Percentiles rank a stretch among this genome's conserved stretches.
Evolutionary conservation across 371 early-diverging fungal genomes (phyloP).

Genomic region (Batrachochytrium dendrobatidis): DNA sequence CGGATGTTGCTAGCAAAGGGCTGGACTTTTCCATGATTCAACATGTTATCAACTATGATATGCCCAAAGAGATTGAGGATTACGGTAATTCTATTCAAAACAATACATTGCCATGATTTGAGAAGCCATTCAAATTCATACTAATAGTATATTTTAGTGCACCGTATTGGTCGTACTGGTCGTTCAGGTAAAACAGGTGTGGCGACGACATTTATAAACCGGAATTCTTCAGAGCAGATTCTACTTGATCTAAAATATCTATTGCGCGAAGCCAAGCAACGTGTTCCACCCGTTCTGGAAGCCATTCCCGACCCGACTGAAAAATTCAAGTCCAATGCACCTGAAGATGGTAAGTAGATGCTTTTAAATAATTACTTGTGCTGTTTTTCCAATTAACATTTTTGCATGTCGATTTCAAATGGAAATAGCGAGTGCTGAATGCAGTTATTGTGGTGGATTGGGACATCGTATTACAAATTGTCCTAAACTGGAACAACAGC

Average conservation of each 20-base stretch:
- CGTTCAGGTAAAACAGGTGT: conserved; percentile 94
- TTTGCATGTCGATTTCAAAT: neutral
- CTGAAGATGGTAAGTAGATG: conserved; percentile 39
- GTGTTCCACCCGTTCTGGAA: conserved; percentile 80
- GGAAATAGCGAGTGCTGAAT: conserved; percentile 51
- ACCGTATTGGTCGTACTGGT: conserved; percentile 98
- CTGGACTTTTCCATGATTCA: conserved; percentile 89
- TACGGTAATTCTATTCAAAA: conserved; percentile 52
- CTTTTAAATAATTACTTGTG: neutral
- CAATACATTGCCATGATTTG: neutral
- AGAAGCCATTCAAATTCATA: neutral
- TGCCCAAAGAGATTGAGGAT: conserved; percentile 95
- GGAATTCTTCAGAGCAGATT: conserved; percentile 76
- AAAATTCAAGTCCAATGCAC: conserved; percentile 55
- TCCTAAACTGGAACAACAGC: conserved; percentile 21
- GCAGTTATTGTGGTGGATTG: conserved; percentile 90
- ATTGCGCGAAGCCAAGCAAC: conserved; percentile 86
- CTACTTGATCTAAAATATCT: conserved; percentile 88
- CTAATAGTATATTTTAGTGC: conserved; percentile 48
- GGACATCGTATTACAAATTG: conserved; percentile 91
- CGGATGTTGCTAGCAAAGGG: conserved; percentile 90
- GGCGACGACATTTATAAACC: conserved; percentile 93
- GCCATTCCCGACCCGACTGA: conserved; percentile 84
- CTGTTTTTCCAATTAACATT: no score
- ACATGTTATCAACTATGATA: conserved; percentile 91